Base-by-base conservation (phyloP, 257 asterid species). In the Solanum sejunctum region DNA sequence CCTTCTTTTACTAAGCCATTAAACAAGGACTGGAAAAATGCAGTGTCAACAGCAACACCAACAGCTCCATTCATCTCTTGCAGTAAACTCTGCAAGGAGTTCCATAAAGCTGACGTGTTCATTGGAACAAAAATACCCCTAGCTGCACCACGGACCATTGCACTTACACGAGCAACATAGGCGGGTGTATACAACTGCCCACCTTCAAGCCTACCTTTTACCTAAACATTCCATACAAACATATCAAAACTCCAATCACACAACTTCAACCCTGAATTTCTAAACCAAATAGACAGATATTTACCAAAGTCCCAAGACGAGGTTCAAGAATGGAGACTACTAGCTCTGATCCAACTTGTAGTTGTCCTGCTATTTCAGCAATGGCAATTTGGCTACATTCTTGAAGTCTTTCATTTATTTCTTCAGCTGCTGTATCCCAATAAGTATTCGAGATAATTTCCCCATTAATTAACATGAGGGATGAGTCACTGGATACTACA, bases 181-280 rank as follows among this genome's bases (percentile, higher is more conserved):
- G 98, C 99, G 5, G 99, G 98, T n/a, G 99, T 97, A 89, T 94
- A 97, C 90, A 97, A 78, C 84, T 95, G 99, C 39, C 98, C 99
- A 16, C 98, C 99, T 92, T 97, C 99, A 87, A 95, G 98, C 92
- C 96, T 93, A 69, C 98, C 99, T 88, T 95, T 97, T 78, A 97
- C 92, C 99, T 97, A 86, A 58, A 13, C 66, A 84, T 83, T 77
- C 87, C 82, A 86, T 83, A 87, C 32, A 85, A 28, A 57, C 26
- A 58, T 16, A 84, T 47, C 82, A 81, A 10, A 51, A 43, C 85
- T 81, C 36, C 67, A 57, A 54, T 52, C 57, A 84, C 84, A 78
- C 70, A 79, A 85, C 6, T 11, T 52, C 82, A 78, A 26, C 63
- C 82, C 60, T 43, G 85, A 32, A 85, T 61, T 16, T 9, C 55